Percentiles rank a stretch among this genome's conserved stretches.
Evolutionary conservation across 2,329 filamentous ascomycete genomes (phyloP).

Genomic region (Myriosclerotinia duriaeana): DNA sequence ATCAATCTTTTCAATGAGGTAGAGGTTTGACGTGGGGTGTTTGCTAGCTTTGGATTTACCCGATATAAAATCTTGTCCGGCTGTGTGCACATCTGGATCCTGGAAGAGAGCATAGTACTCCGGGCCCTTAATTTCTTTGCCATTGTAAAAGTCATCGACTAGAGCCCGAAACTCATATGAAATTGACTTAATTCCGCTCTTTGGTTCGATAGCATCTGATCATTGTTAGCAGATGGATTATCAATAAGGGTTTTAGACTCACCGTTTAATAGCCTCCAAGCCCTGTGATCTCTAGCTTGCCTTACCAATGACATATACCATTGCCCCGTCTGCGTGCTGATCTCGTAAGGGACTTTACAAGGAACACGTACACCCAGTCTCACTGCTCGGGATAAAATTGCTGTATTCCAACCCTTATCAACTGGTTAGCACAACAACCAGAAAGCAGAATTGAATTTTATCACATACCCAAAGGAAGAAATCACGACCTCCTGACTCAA

Average conservation of each 20-base stretch:
- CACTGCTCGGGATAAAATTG: constrained; percentile 11
- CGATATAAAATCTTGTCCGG: not conserved
- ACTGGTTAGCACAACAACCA: not conserved
- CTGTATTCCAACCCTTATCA: constrained; percentile 12
- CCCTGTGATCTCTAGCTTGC: not conserved
- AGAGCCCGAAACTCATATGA: constrained; percentile 5
- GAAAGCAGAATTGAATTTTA: not conserved
- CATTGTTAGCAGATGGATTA: not conserved
- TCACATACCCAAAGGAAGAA: constrained; percentile 14
- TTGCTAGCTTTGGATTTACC: not conserved
- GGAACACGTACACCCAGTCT: not conserved
- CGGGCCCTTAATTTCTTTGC: not conserved
- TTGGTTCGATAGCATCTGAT: not conserved
- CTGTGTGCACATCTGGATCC: not conserved
- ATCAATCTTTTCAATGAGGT: not conserved
- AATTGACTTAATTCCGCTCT: not conserved
- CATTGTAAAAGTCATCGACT: constrained; percentile 1
- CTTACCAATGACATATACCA: not conserved
- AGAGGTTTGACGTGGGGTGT: not conserved
- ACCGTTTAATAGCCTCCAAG: constrained; percentile 3
- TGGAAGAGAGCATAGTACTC: not conserved
- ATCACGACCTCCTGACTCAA: not conserved
- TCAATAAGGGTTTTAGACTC: not conserved
- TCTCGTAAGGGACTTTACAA: constrained; percentile 7
- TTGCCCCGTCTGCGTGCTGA: not conserved